Percentiles rank a stretch among this genome's conserved stretches.
These are phyloP conservation scores for Sporothrix sp. DNA, from an alignment of 2,329 filamentous ascomycete species.

Conservation along the genomic window DNA sequence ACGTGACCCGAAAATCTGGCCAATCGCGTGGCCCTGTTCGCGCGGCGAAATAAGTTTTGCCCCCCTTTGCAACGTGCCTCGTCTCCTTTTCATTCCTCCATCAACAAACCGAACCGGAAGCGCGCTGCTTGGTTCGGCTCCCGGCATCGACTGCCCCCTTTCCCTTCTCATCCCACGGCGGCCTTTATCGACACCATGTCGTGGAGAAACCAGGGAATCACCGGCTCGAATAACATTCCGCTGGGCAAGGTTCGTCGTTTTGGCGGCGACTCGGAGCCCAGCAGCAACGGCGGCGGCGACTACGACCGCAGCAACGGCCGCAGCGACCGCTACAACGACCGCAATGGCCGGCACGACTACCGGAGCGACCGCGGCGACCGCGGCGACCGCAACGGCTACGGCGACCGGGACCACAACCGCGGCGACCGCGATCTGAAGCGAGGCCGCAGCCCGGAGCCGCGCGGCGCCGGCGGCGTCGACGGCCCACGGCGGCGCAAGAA, in stretches of 20 bases:
- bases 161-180: too few relatives aligned
- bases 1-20: too few relatives aligned
- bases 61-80: background rate
- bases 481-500: constrained; percentile 56
- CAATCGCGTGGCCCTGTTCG: too few relatives aligned
- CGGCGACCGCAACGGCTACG: constrained; percentile 18
- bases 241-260: constrained; percentile 77
- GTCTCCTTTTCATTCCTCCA: background rate
- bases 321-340: background rate
- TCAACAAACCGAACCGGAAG: too few relatives aligned
- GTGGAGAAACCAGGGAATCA: constrained; percentile 73
- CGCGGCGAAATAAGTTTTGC: too few relatives aligned
- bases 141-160: background rate
- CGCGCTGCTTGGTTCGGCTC: too few relatives aligned
- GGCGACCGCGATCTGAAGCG: constrained; percentile 59
- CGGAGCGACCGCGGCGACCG: background rate
- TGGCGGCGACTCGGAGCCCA: constrained; percentile 42
- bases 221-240: constrained; percentile 96
- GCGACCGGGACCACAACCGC: constrained; percentile 26
- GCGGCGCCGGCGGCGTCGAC: constrained; percentile 31
- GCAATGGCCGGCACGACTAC: background rate
- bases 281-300: constrained; percentile 15
- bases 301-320: constrained; percentile 27
- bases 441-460: constrained; percentile 80
- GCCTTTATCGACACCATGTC: constrained; percentile 33